Conservation (phyloP, 768 basidiomycete species). For the Sutorius australiensis region DNA sequence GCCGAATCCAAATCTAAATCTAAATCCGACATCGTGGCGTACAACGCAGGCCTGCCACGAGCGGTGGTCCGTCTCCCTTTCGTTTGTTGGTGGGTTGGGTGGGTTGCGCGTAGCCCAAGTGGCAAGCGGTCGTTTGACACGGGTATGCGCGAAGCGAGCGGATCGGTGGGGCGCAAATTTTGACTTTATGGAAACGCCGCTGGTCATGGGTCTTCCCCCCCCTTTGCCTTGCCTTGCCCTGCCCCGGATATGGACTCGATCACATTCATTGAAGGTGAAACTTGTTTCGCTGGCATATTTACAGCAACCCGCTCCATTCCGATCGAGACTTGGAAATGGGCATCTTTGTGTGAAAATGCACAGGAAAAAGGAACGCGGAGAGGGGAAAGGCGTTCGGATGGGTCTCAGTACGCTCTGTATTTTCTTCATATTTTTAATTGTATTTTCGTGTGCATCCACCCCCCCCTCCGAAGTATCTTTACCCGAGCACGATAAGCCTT, state of each 20-base stretch:
- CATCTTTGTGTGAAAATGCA: background rate
- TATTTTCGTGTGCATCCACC: background rate
- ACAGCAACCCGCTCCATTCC: slow-evolving; percentile 7
- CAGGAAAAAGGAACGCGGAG: background rate
- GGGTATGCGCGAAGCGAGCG: background rate
- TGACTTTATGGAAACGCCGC: background rate
- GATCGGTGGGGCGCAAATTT: background rate
- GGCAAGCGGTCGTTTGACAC: background rate
- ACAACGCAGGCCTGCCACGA: background rate
- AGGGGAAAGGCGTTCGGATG: background rate
- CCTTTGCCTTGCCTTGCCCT: background rate
- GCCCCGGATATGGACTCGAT: background rate
- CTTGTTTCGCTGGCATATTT: slow-evolving; percentile 1
- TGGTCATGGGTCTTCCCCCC: background rate
- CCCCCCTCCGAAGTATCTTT: background rate
- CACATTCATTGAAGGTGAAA: background rate
- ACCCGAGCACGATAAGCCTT: slow-evolving; percentile 9
- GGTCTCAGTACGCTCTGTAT: background rate
- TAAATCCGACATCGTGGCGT: too few relatives aligned
- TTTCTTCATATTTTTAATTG: background rate
- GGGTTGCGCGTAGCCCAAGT: too few relatives aligned
- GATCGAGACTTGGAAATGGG: background rate
- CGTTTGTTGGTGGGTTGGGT: too few relatives aligned
- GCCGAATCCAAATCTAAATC: background rate
- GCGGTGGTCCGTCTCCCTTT: too few relatives aligned